Conservation (phyloP, 1,284 basidiomycete species). For the Moesziomyces parantarcticus region DNA sequence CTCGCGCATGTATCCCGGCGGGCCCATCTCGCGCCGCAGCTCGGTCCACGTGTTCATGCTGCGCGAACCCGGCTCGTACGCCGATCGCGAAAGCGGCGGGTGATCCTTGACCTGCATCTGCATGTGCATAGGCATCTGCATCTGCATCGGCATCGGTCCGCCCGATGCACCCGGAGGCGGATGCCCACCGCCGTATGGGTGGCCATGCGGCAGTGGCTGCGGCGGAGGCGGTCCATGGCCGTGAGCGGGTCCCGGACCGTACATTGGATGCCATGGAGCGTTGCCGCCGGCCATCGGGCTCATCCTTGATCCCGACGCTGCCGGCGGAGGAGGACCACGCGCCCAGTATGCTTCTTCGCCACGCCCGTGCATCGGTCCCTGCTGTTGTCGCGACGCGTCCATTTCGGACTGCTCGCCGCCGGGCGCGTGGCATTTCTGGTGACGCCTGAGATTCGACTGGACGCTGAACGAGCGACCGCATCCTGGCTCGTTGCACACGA, state of each 20-base stretch:
- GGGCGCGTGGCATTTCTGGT: conserved; percentile 59
- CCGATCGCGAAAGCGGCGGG: conserved; percentile 48
- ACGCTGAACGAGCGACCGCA: conserved; percentile 66
- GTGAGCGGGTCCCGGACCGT: conserved; percentile 10
- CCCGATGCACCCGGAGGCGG: conserved; percentile 3
- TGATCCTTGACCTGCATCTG: conserved; percentile 41
- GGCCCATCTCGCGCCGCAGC: conserved; percentile 36
- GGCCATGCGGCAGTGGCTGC: conserved; percentile 2
- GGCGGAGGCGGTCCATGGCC: conserved; percentile 16
- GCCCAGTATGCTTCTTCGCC: conserved; percentile 32
- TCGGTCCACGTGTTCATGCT: conserved; percentile 48
- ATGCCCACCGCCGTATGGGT: conserved; percentile 10
- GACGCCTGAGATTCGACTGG: conserved; percentile 64
- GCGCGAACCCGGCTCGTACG: conserved; percentile 52
- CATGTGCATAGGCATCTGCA: conserved; percentile 36
- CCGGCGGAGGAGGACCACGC: conserved; percentile 30
- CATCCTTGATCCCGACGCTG: conserved; percentile 30
- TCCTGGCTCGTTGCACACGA: conserved; percentile 58
- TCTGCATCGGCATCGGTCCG: conserved; percentile 24
- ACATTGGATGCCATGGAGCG: conserved; percentile 33
- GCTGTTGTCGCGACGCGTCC: conserved; percentile 26
- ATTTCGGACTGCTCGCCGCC: conserved; percentile 39
- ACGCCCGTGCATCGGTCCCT: conserved; percentile 19
- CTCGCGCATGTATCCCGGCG: conserved; percentile 31
- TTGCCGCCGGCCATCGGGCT: conserved; percentile 28